These are phyloP conservation scores for Xylaria sp. DNA, from an alignment of 2,329 filamentous ascomycete genomes.

Conservation along the genomic window DNA sequence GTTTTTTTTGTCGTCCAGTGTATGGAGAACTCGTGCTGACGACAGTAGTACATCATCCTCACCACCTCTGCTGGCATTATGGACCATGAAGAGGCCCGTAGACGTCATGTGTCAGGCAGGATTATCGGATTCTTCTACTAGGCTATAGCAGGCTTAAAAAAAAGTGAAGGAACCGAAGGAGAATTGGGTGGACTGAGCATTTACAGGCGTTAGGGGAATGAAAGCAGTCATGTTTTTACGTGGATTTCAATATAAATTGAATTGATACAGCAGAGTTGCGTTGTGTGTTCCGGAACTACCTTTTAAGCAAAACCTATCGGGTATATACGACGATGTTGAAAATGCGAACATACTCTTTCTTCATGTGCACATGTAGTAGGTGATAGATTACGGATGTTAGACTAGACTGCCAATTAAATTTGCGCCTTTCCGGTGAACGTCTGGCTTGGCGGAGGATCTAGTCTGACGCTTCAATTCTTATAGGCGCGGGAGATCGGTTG, in stretches of 20 bases:
- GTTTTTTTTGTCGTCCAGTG: not conserved
- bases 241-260: constrained; percentile 45
- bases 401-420: not conserved
- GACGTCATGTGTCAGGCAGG: constrained; percentile 99
- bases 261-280: constrained; percentile 48
- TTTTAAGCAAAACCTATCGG: no score
- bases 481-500: not conserved
- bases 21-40: constrained; percentile 6
- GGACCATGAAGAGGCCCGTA: constrained; percentile 99
- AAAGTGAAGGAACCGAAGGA: constrained; percentile 20
- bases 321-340: no score
- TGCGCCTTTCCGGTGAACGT: not conserved
- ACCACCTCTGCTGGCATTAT: constrained; percentile 99
- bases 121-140: constrained; percentile 99
- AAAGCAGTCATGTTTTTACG: constrained; percentile 43
- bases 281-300: constrained; percentile 36
- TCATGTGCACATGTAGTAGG: not conserved
- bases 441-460: constrained; percentile 11
- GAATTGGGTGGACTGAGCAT: constrained; percentile 43
- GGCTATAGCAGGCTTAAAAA: constrained; percentile 39
- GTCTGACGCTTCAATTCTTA: constrained; percentile 15
- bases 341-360: not conserved
- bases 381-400: not conserved
- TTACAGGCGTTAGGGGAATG: constrained; percentile 49
- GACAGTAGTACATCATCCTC: constrained; percentile 81